Evolutionary conservation across 441 rosid genomes (phyloP).

Genomic region (Populus trichocarpa): DNA sequence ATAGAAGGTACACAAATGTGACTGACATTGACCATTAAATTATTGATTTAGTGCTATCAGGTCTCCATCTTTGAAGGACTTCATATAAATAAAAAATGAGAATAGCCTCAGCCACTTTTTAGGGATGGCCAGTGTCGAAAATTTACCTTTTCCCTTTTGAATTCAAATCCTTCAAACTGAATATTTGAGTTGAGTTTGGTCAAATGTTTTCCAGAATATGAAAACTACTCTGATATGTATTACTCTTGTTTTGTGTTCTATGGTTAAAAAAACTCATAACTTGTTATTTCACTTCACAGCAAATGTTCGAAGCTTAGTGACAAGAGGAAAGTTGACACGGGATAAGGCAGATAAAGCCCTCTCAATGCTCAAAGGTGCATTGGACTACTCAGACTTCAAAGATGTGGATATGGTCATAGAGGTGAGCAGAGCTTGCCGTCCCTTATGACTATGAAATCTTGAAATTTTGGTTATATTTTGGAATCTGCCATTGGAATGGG

Average conservation of each 20-base stretch:
- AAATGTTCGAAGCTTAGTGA: conserved; percentile 68
- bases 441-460: neutral
- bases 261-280: conserved; percentile 7
- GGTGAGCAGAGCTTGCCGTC: conserved; percentile 38
- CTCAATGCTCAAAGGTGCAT: conserved; percentile 73
- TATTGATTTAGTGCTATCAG: conserved; percentile 3
- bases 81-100: neutral
- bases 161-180: neutral
- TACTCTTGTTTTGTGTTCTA: neutral
- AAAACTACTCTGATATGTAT: neutral
- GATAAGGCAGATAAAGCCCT: conserved; percentile 76
- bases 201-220: neutral
- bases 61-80: conserved; percentile 6
- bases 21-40: conserved; percentile 10
- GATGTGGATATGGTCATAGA: conserved; percentile 97
- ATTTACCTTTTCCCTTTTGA: neutral
- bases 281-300: conserved; percentile 40
- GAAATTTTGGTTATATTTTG: neutral
- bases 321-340: conserved; percentile 63
- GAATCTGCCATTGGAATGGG: neutral
- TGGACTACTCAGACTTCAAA: conserved; percentile 77
- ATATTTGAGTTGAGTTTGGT: neutral
- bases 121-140: neutral
- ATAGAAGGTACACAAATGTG: conserved; percentile 60
- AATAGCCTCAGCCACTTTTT: neutral